These are phyloP conservation scores for Rosa persica DNA, from an alignment of 306 rosid species.

Conservation along the genomic window DNA sequence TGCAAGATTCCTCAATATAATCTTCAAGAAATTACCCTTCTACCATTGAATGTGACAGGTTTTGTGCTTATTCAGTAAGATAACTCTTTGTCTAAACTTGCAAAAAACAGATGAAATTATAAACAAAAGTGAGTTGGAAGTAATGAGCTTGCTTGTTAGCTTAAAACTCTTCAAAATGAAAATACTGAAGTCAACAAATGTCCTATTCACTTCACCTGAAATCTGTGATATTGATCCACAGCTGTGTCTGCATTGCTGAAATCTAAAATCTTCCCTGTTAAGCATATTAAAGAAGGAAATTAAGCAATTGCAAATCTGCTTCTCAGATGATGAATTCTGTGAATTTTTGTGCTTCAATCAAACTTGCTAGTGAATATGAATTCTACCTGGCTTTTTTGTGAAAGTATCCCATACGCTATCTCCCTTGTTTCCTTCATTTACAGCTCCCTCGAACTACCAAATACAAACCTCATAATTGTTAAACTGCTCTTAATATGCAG, in stretches of 20 bases:
- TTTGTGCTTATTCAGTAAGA: neutral
- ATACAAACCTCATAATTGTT: slow-evolving; percentile 16
- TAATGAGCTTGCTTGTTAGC: slow-evolving; percentile 17
- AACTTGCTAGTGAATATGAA: neutral
- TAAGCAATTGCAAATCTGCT: neutral
- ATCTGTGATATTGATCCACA: slow-evolving; percentile 95
- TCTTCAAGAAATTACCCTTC: neutral
- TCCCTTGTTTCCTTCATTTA: slow-evolving; percentile 87
- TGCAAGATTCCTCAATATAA: neutral
- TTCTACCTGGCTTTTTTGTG: slow-evolving; percentile 59
- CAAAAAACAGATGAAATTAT: neutral
- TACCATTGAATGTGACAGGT: neutral
- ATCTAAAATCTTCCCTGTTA: slow-evolving; percentile 80
- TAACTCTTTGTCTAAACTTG: neutral
- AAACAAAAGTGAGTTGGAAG: slow-evolving; percentile 1
- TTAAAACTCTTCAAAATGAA: slow-evolving; percentile 11
- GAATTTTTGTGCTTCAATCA: neutral
- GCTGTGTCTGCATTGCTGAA: slow-evolving; percentile 92
- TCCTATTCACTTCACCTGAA: slow-evolving; percentile 51
- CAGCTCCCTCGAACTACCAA: slow-evolving; percentile 83
- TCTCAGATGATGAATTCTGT: neutral
- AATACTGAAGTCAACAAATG: slow-evolving; percentile 23
- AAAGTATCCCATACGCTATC: slow-evolving; percentile 87
- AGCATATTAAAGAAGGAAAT: slow-evolving; percentile 20
- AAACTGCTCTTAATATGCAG: neutral